phyloP scores from a whole-genome alignment of 139 green algal genomes.

The Chlamydomonas urium region DNA sequence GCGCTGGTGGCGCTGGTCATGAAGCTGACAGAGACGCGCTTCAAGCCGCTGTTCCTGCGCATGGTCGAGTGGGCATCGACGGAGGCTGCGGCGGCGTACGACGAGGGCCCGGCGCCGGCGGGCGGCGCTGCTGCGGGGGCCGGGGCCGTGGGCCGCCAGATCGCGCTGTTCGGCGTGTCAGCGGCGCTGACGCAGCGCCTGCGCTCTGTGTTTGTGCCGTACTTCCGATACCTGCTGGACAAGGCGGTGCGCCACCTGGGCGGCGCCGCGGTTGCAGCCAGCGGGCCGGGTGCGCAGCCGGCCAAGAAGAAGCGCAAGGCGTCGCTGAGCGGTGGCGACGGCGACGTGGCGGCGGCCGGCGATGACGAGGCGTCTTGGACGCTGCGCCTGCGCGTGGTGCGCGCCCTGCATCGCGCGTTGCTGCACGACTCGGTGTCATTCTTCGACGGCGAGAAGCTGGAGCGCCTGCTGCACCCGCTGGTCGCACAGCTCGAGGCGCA shows the following conservation, averaged over 20 bases:
- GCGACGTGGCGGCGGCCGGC: slow-evolving; percentile 5
- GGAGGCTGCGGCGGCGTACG: not conserved
- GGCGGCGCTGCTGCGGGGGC: slow-evolving; percentile 1
- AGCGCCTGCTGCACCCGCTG: slow-evolving; percentile 60
- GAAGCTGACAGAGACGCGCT: slow-evolving; percentile 84
- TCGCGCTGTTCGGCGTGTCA: slow-evolving; percentile 50
- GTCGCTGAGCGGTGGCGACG: too few species aligned
- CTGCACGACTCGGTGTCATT: slow-evolving; percentile 74
- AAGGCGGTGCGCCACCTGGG: slow-evolving; percentile 42
- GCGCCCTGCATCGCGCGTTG: slow-evolving; percentile 75
- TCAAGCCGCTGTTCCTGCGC: slow-evolving; percentile 88
- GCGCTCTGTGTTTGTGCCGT: slow-evolving; percentile 83
- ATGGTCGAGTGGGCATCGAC: slow-evolving; percentile 76
- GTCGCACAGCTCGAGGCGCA: slow-evolving; percentile 38
- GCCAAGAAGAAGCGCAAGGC: slow-evolving; percentile 53
- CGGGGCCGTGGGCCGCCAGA: slow-evolving; percentile 20
- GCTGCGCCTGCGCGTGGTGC: slow-evolving; percentile 54
- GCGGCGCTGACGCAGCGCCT: slow-evolving; percentile 62
- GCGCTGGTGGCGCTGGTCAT: slow-evolving; percentile 56
- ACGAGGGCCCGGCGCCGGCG: slow-evolving; percentile 3
- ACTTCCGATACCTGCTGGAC: slow-evolving; percentile 66
- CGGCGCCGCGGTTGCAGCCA: not conserved
- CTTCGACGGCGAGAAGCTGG: slow-evolving; percentile 62
- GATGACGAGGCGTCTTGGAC: slow-evolving; percentile 18
- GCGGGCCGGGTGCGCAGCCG: slow-evolving; percentile 8